Evolutionary conservation across 305 asterid species (phyloP), one percentile per base, ranked within the genome.

Genomic region (Stenogyne calaminthoides): DNA sequence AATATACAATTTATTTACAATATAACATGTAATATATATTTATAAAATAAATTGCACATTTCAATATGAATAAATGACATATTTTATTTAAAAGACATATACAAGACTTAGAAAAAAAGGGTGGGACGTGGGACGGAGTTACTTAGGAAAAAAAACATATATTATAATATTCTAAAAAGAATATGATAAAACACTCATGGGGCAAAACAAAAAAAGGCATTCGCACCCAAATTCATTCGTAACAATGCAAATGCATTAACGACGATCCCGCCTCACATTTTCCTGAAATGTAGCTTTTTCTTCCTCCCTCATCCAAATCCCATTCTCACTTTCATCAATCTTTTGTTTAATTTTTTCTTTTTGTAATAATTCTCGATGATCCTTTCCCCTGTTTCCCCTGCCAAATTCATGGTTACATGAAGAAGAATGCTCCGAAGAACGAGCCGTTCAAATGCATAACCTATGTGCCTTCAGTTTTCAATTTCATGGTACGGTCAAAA

Each of bases 201-300:
- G n/a, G n/a, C n/a, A n/a, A n/a, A n/a, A n/a, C n/a, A n/a, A n/a
- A n/a, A n/a, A n/a, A n/a, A n/a, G n/a, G 29, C 34, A 47, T 18
- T 19, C 36, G 25, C 72, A 67, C 56, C 55, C 44, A n/a, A 47
- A 62, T 25, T 60, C n/a, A 42, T 62, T 40, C 15, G 56, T 46
- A 61, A 54, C 16, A 62, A 40, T 44, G 22, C 67, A 71, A 14
- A n/a, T n/a, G n/a, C n/a, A n/a, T n/a, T 49, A 46, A 37, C 65
- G 40, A 64, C 55, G 63, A 78, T 51, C 81, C 71, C 69, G 11
- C 87, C 82, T 85, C 82, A 78, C 74, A 46, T 64, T 83, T 76
- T 83, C 89, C 89, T 77, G 34, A 75, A 79, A 67, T 71, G 70
- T 81, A 83, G 87, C 76, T 49, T 37, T 70, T 54, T 62, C 71